Evolutionary conservation across 805 yeast species (phyloP), one percentile per base, ranked within the genome.

Genomic region (Zygosaccharomyces gambellarensis): DNA sequence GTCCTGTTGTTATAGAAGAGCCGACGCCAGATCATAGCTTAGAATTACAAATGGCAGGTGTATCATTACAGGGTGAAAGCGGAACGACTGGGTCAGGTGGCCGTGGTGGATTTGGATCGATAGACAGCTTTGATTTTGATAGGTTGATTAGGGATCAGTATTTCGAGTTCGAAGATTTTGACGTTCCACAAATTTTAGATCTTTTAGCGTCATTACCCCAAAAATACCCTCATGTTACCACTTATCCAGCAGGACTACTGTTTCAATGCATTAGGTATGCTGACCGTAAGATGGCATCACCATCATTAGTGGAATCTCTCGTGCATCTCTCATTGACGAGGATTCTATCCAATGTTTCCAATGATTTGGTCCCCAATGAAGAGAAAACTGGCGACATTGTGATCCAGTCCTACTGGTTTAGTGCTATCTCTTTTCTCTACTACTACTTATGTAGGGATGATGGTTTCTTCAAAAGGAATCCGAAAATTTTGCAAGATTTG

Each of bases 391-490:
- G 83, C 29, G 92, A 86, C 61, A 82, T 85, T 48, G 86, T 86
- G 14, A 62, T 76, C 36, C 76, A 84, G 53, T 84, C 95, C 45
- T 92, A 89, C 64, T 94, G 98, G 98, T 77, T 94, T 32, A 82
- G 96, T 4, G 84, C 86, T 23, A 64, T 86, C 40, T 86, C 87
- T 51, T 82, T 87, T 56, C 69, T 92, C 45, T 83, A 85, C 60
- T 92, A 85, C 65, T 92, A 88, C 66, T 62, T 92, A 30, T 71
- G 80, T 39, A 81, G 86, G 52, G 94, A 85, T 60, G 84, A 80
- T 11, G 67, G 70, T 0, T 75, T 84, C 46, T 82, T 80, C 63
- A 59, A 65, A 21, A 70, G 69, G 43, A 78, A 81, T 52, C 89
- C 90, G 2, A 62, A 68, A 12, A 69, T 82, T 28, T 63, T 86